Percentiles rank a stretch among this genome's conserved stretches.
These are phyloP conservation scores for Tylopilus sp. DNA, from an alignment of 768 basidiomycete genomes.

Conservation along the genomic window DNA sequence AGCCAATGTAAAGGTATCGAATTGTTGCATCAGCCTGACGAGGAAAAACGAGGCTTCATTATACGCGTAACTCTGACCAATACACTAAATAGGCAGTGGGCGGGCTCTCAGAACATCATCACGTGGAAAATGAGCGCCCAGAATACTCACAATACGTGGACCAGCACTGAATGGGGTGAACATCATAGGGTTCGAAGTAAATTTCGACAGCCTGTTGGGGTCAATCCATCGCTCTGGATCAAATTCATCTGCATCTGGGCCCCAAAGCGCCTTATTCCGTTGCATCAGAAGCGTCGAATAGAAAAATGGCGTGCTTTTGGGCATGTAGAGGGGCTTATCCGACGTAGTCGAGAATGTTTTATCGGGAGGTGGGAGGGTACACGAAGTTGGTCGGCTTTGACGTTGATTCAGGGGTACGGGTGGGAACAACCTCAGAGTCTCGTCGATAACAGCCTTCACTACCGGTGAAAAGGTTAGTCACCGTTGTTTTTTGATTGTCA, in stretches of 20 bases:
- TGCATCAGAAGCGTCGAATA: conserved; percentile 64
- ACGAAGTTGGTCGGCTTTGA: conserved; percentile 48
- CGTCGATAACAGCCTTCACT: conserved; percentile 79
- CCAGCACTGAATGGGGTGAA: conserved; percentile 75
- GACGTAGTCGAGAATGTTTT: conserved; percentile 39
- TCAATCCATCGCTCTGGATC: conserved; percentile 78
- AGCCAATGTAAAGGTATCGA: conserved; percentile 56
- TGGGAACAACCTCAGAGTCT: conserved; percentile 74
- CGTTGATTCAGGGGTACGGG: conserved; percentile 74
- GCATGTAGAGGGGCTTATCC: conserved; percentile 53
- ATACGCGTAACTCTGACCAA: conserved; percentile 73
- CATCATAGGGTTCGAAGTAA: conserved; percentile 61
- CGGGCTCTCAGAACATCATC: conserved; percentile 11
- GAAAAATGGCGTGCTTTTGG: conserved; percentile 52
- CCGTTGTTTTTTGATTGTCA: background rate
- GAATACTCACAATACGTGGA: conserved; percentile 47
- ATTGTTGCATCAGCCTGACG: conserved; percentile 62
- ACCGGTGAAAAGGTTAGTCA: conserved; percentile 4
- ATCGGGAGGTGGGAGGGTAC: conserved; percentile 52
- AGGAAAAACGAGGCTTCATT: conserved; percentile 76
- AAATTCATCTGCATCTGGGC: conserved; percentile 71
- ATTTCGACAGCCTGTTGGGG: conserved; percentile 45
- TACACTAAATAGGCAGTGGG: conserved; percentile 42
- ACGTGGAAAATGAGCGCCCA: background rate
- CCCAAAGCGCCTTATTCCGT: conserved; percentile 67